Conservation (phyloP, 768 basidiomycete genomes). For the Leccinum truebloodii region DNA sequence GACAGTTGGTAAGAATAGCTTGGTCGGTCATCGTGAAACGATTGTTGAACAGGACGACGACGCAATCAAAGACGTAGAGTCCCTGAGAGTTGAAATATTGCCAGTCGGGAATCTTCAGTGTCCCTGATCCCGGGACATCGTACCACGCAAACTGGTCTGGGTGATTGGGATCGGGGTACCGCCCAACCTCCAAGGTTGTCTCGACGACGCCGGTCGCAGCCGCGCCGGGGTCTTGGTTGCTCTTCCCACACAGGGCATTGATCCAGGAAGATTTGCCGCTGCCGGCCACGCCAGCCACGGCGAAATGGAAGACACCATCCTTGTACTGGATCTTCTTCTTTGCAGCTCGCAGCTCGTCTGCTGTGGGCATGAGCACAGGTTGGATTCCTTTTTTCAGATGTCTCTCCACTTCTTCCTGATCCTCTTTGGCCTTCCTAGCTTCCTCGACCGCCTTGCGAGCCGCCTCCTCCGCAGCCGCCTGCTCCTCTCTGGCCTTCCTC, state of each 20-base stretch:
- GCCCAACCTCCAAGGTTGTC: conserved; percentile 31
- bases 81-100: conserved; percentile 42
- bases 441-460: conserved; percentile 26
- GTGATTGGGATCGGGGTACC: conserved; percentile 32
- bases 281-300: conserved; percentile 32
- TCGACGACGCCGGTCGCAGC: conserved; percentile 36
- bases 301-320: conserved; percentile 33
- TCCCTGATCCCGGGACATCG: conserved; percentile 40
- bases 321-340: conserved; percentile 29
- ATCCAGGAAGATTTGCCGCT: conserved; percentile 35
- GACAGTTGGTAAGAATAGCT: conserved; percentile 35
- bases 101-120: conserved; percentile 37
- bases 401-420: conserved; percentile 23
- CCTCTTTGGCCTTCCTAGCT: conserved; percentile 23
- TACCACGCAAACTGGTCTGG: conserved; percentile 35
- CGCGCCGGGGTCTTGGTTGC: conserved; percentile 27
- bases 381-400: conserved; percentile 30
- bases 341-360: conserved; percentile 25
- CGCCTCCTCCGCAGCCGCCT: conserved; percentile 26
- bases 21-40: conserved; percentile 39
- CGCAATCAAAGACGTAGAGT: conserved; percentile 38
- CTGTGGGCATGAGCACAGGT: conserved; percentile 32
- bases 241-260: conserved; percentile 35
- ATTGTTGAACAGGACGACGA: conserved; percentile 37
- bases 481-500: conserved; percentile 14